A percentile compares a stretch with the other conserved stretches of the same genome.
Conservation (phyloP, 345 rosid genomes). For the Erodium maritimum region DNA sequence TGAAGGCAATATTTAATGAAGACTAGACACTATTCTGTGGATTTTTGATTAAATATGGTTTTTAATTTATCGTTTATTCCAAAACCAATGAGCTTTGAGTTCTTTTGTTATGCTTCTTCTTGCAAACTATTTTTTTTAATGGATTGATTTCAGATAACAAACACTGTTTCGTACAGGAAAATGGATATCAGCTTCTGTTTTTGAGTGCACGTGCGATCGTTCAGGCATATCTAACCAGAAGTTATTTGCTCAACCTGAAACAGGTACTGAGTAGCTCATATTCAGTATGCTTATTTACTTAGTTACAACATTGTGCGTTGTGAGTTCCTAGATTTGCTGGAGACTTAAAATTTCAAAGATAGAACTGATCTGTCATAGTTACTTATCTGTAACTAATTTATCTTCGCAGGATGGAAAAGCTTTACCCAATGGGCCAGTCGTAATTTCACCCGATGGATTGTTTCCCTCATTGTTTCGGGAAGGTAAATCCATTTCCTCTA, state of each 20-base stretch:
- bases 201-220: constrained; percentile 92
- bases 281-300: background rate
- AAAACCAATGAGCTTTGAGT: background rate
- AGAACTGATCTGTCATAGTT: no score
- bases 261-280: constrained; percentile 38
- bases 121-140: background rate
- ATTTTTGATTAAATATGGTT: no score
- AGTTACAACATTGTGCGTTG: no score
- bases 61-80: background rate
- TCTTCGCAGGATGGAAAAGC: constrained; percentile 71
- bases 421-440: constrained; percentile 79
- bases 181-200: constrained; percentile 89
- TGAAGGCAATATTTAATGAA: no score
- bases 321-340: no score
- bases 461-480: constrained; percentile 86
- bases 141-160: background rate
- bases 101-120: background rate
- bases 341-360: no score
- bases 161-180: constrained; percentile 51
- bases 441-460: constrained; percentile 83
- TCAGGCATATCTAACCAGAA: constrained; percentile 88
- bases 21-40: no score
- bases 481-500: constrained; percentile 27
- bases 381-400: constrained; percentile 4
- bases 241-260: constrained; percentile 63